These are phyloP conservation scores for Adansonia digitata DNA, from an alignment of 345 rosid species.

Conservation along the genomic window DNA sequence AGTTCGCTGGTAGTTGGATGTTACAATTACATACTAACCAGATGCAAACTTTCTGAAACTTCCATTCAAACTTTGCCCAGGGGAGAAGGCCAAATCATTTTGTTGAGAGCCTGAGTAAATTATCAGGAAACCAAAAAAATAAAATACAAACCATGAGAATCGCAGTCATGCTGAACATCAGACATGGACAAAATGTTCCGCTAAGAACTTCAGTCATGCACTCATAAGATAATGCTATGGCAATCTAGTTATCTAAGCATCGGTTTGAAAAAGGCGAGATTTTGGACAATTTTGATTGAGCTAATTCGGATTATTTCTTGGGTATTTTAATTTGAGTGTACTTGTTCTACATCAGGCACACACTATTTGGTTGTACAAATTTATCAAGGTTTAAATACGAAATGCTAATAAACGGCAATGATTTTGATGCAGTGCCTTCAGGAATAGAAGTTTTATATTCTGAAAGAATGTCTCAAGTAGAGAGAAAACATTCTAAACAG, in stretches of 20 bases:
- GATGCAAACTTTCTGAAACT: conserved; percentile 45
- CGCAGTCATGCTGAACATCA: neutral
- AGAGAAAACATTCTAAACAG: neutral
- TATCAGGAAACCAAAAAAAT: neutral
- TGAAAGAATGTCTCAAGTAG: neutral
- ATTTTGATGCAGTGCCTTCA: neutral
- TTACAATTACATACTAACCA: conserved; percentile 23
- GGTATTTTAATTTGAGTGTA: neutral
- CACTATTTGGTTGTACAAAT: neutral
- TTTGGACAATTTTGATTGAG: neutral
- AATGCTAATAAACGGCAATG: neutral
- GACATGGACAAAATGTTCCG: neutral
- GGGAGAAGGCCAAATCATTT: conserved; percentile 32
- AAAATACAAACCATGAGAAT: neutral
- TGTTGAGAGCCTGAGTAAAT: conserved; percentile 34
- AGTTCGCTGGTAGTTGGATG: neutral
- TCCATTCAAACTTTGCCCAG: conserved; percentile 33
- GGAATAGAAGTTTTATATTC: neutral
- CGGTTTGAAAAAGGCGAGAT: neutral
- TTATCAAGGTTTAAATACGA: neutral
- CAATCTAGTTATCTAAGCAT: neutral
- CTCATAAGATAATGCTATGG: neutral
- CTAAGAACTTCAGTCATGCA: neutral
- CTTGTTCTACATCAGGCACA: neutral
- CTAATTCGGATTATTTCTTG: neutral